phyloP scores from a whole-genome alignment of 208 protist species.

The Leishmania guyanensis region DNA sequence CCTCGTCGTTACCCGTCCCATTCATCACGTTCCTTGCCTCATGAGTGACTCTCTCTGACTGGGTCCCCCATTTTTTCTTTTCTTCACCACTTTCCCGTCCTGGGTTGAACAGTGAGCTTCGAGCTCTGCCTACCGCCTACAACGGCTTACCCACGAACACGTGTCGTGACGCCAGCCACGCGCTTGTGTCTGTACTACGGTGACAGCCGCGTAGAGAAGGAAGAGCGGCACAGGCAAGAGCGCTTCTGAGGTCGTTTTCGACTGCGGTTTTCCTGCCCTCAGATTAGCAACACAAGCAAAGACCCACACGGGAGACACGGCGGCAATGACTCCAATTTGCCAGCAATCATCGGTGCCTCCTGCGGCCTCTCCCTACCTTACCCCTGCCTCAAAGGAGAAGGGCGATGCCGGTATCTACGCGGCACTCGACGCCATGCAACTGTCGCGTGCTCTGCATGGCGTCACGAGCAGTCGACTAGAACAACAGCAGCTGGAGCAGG shows the following conservation, averaged over 20 bases:
- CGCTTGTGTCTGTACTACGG: neutral
- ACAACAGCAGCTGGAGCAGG: slow-evolving; percentile 24
- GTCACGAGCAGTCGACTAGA: slow-evolving; percentile 59
- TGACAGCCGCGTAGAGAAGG: neutral
- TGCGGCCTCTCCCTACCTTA: slow-evolving; percentile 18
- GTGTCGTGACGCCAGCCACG: neutral
- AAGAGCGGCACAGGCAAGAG: neutral
- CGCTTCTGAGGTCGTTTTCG: neutral
- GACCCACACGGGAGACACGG: neutral
- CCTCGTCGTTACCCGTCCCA: neutral
- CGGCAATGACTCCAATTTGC: neutral
- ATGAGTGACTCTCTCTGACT: neutral
- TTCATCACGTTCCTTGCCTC: neutral
- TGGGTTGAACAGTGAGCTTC: neutral
- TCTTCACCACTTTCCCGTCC: neutral
- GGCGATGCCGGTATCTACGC: slow-evolving; percentile 83
- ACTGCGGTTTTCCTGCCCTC: neutral
- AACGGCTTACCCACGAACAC: neutral
- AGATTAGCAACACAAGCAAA: neutral
- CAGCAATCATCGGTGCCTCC: neutral
- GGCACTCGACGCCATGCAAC: slow-evolving; percentile 63
- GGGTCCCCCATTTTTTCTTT: neutral
- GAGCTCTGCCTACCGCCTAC: neutral
- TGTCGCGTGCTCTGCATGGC: slow-evolving; percentile 63
- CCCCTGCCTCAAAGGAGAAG: slow-evolving; percentile 55